Conservation (phyloP, 2,329 filamentous ascomycete species). For the Pseudogymnoascus pannorum region DNA sequence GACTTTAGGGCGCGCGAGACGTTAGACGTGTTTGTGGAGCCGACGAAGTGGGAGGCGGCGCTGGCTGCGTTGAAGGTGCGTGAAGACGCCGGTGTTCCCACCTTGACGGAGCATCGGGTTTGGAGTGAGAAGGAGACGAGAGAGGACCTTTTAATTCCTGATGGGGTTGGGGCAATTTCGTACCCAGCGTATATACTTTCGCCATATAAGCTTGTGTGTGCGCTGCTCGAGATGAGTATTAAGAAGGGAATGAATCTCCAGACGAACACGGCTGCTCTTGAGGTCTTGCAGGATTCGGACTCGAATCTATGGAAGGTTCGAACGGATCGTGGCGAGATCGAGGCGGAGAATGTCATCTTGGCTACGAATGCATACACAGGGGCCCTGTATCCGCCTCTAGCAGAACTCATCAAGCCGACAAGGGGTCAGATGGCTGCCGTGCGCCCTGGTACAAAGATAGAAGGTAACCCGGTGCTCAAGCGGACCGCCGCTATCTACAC, state of each 20-base stretch:
- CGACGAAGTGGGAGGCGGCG: background rate
- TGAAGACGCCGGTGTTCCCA: slow-evolving; percentile 21
- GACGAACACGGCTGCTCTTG: slow-evolving; percentile 22
- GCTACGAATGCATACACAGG: slow-evolving; percentile 49
- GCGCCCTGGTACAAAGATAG: slow-evolving; percentile 26
- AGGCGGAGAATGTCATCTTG: slow-evolving; percentile 38
- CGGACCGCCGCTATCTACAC: slow-evolving; percentile 22
- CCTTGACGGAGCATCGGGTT: background rate
- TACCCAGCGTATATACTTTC: slow-evolving; percentile 35
- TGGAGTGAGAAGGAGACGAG: slow-evolving; percentile 8
- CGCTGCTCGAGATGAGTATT: slow-evolving; percentile 21
- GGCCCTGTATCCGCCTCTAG: slow-evolving; percentile 36
- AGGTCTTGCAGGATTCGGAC: slow-evolving; percentile 16
- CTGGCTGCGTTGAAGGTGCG: background rate
- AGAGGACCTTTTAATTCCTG: slow-evolving; percentile 27
- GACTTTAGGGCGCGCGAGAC: slow-evolving; percentile 17
- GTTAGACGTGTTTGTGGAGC: slow-evolving; percentile 5
- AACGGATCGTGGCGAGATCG: slow-evolving; percentile 38
- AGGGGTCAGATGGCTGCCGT: slow-evolving; percentile 44
- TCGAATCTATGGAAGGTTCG: slow-evolving; percentile 36
- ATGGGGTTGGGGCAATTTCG: slow-evolving; percentile 41
- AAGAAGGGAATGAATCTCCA: slow-evolving; percentile 15
- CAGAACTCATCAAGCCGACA: slow-evolving; percentile 38
- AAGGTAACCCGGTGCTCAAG: slow-evolving; percentile 24
- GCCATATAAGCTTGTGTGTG: slow-evolving; percentile 22